Evolutionary conservation across 169 alveolate species (phyloP), one percentile per base, ranked within the genome.

Genomic region (Plasmodium blacklocki): DNA sequence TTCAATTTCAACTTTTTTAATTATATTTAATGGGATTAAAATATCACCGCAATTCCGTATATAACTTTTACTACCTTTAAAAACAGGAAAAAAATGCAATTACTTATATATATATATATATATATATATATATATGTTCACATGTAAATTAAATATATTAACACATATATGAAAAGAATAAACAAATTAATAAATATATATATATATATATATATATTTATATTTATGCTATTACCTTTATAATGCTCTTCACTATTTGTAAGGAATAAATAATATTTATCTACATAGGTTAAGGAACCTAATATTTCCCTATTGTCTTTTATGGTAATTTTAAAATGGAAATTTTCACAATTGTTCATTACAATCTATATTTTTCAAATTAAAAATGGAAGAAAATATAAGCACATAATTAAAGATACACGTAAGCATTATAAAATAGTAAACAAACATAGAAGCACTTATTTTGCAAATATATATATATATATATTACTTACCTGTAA

Each of bases 221-320:
- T 19, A 50, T 70, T 5, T 45, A 32, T 32, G 45, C 8, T 32
- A 32, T 32, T 83, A 83, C 91, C 91, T 83, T 26, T 45, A 29
- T 83, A 83, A 7, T 43, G 91, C 54, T 83, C 91, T 19, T 83
- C 91, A 49, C 91, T 52, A 45, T 45, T 12, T 3, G 64, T 68
- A 29, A 83, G 91, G 23, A 83, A 83, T 70, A 83, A 68, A 68
- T 58, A 43, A 60, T 70, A 19, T 54, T 70, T 70, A 62, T 83
- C 91, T 18, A 83, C 64, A 68, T 83, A 83, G n/a, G 58, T 62
- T 62, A 83, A 45, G 15, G 85, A 56, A 8, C 91, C 91, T 29
- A 18, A 83, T 54, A 83, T 67, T 39, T 83, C 85, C 49, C 91
- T 67, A n/a, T 23, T 83, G 73, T 83, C 91, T 19, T 83, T 70